phyloP scores from a whole-genome alignment of 2,329 filamentous ascomycete genomes.

The Phoma sp. region DNA sequence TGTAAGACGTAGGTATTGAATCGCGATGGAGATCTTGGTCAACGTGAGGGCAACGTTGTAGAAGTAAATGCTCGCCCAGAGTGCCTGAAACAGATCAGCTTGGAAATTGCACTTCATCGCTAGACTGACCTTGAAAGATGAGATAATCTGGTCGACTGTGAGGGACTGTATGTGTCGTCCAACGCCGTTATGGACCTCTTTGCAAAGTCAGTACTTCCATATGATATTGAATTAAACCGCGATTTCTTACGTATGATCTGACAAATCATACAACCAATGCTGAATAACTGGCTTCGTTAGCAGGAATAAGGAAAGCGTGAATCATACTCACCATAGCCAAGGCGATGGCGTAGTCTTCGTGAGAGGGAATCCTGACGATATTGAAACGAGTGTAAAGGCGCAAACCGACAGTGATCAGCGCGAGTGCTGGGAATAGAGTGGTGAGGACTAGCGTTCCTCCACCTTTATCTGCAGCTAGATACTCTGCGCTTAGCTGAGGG shows the following conservation, averaged over 20 bases:
- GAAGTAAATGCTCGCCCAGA: background rate
- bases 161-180: background rate
- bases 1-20: background rate
- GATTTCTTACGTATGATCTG: background rate
- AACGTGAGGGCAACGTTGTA: background rate
- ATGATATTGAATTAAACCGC: no score
- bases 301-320: background rate
- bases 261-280: background rate
- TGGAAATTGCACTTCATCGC: background rate
- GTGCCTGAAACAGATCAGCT: background rate
- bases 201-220: no score
- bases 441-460: background rate
- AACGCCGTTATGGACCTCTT: background rate
- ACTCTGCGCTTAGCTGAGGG: background rate
- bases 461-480: background rate
- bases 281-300: background rate
- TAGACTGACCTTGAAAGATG: background rate
- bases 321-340: background rate
- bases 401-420: background rate
- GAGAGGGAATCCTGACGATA: background rate
- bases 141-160: background rate
- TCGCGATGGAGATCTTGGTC: background rate
- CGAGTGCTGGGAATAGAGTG: background rate
- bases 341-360: background rate
- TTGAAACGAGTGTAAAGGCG: background rate